A percentile compares a stretch with the other conserved stretches of the same genome.
Evolutionary conservation across 129 eudicot species (phyloP).

Genomic region (Ambrosia trifida): DNA sequence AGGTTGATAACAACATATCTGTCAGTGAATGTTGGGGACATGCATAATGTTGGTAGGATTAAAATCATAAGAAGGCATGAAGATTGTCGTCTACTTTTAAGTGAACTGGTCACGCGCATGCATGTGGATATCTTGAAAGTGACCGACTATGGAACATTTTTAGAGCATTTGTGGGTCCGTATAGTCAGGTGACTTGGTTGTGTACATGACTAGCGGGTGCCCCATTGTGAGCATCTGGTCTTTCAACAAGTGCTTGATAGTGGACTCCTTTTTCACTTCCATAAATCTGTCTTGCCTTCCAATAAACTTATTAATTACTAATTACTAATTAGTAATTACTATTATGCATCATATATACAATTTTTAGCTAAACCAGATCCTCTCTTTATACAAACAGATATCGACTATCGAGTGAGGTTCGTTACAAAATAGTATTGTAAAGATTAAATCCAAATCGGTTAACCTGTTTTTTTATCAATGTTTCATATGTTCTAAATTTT

Average conservation of each 20-base stretch:
- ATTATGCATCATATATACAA: not conserved
- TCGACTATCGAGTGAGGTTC: no score
- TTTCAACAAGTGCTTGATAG: conserved; percentile 9
- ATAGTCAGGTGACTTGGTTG: conserved; percentile 14
- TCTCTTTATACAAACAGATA: no score
- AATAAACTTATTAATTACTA: conserved; percentile 12
- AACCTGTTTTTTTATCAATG: no score
- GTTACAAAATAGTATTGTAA: no score
- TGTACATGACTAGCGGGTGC: not conserved
- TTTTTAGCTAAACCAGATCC: no score
- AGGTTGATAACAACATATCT: not conserved
- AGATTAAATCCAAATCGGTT: no score
- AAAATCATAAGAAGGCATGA: conserved; percentile 29
- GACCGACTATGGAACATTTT: conserved; percentile 41
- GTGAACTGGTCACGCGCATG: conserved; percentile 34
- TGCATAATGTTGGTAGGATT: conserved; percentile 2
- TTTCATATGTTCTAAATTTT: no score
- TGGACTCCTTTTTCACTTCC: conserved; percentile 38
- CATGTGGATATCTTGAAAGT: conserved; percentile 42
- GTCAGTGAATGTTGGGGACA: not conserved
- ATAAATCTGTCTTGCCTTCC: conserved; percentile 38
- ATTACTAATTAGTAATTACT: no score
- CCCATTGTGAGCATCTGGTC: no score
- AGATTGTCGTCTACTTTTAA: conserved; percentile 38
- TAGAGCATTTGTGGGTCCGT: conserved; percentile 26